These are phyloP conservation scores for Pichia sp. DNA, from an alignment of 1,139 yeast species.

Conservation along the genomic window DNA sequence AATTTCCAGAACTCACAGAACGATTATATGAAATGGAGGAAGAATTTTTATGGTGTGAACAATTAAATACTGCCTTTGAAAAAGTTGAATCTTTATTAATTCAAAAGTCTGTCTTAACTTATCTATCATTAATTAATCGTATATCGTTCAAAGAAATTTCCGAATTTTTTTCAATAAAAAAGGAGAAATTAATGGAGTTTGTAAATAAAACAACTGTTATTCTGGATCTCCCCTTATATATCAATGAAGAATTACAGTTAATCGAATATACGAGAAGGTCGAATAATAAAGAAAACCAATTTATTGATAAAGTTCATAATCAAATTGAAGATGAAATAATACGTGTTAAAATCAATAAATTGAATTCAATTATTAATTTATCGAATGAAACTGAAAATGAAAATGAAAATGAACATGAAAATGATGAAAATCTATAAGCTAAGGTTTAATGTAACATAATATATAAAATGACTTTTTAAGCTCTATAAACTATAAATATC, in stretches of 20 bases:
- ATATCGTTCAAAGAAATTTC: constrained; percentile 19
- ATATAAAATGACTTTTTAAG: not conserved
- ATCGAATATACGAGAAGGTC: constrained; percentile 7
- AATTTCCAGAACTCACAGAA: not conserved
- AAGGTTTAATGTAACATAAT: not conserved
- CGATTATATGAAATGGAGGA: not conserved
- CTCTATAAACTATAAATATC: constrained; percentile 29
- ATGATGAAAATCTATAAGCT: not conserved
- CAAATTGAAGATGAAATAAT: constrained; percentile 14
- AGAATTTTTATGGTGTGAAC: constrained; percentile 5
- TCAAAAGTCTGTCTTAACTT: constrained; percentile 18
- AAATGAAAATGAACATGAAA: not conserved
- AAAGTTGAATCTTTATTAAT: not conserved
- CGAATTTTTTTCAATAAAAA: constrained; percentile 14
- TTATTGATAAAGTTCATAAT: constrained; percentile 1
- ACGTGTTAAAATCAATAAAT: constrained; percentile 7
- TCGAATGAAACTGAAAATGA: not conserved
- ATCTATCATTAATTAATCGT: constrained; percentile 19
- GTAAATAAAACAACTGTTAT: constrained; percentile 15
- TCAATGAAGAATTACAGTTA: constrained; percentile 14
- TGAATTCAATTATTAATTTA: constrained; percentile 3
- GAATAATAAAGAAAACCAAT: not conserved
- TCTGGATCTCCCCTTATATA: constrained; percentile 21
- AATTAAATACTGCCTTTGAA: constrained; percentile 1
- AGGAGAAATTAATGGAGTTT: constrained; percentile 10